Evolutionary conservation across 1,139 yeast genomes (phyloP).

Genomic region (Hansenula anomala): DNA sequence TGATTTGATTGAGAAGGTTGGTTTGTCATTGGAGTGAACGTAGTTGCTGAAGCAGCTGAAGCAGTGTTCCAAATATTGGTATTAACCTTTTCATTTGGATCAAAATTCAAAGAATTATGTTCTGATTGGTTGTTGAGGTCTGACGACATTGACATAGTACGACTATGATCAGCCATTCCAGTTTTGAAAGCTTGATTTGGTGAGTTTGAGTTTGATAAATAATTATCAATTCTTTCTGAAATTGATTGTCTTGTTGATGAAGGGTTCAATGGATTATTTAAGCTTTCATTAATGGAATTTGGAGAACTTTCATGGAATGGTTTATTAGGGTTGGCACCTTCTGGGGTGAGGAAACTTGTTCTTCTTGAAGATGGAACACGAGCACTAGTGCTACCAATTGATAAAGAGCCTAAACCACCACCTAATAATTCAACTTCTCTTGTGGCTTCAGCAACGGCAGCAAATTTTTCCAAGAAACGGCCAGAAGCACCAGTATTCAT

Average conservation of each 20-base stretch:
- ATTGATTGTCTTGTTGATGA: conserved; percentile 53
- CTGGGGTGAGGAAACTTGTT: conserved; percentile 40
- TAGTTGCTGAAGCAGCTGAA: conserved; percentile 60
- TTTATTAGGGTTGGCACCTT: conserved; percentile 16
- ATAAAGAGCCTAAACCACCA: conserved; percentile 28
- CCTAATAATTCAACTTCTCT: conserved; percentile 59
- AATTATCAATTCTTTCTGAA: conserved; percentile 60
- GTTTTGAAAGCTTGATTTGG: conserved; percentile 38
- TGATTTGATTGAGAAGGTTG: conserved; percentile 11
- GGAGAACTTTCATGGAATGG: conserved; percentile 30
- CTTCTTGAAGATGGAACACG: conserved; percentile 35
- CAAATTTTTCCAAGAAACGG: conserved; percentile 59
- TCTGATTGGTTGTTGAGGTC: conserved; percentile 25
- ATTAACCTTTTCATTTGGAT: conserved; percentile 17
- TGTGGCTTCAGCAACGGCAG: conserved; percentile 76
- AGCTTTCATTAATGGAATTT: conserved; percentile 48
- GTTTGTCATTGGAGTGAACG: conserved; percentile 43
- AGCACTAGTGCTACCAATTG: conserved; percentile 25
- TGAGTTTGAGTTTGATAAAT: conserved; percentile 30
- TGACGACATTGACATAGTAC: conserved; percentile 21
- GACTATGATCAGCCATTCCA: conserved; percentile 5
- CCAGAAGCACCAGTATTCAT: conserved; percentile 26
- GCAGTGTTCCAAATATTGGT: conserved; percentile 66
- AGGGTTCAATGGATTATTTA: conserved; percentile 33
- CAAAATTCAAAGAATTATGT: conserved; percentile 25